A percentile compares a stretch with the other conserved stretches of the same genome.
Evolutionary conservation across 257 asterid genomes (phyloP).

Genomic region (Solanum peruvianum): DNA sequence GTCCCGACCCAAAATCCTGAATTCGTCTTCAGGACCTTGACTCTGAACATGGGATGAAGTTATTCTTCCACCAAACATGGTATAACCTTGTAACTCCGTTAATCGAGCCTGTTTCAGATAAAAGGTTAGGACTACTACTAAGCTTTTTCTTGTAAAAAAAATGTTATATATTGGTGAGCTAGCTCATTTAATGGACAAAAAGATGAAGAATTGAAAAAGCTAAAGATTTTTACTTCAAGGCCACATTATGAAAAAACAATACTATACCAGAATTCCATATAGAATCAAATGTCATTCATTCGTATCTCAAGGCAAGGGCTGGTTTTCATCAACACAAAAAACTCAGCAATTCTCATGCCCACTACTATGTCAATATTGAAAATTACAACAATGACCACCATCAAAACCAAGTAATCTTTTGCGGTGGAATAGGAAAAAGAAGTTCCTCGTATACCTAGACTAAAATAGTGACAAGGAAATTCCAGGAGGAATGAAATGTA

Average conservation of each 20-base stretch:
- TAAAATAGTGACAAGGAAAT: not conserved
- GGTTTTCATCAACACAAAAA: not conserved
- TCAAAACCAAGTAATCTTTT: not conserved
- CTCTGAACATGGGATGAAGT: not conserved
- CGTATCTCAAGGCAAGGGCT: conserved; percentile 1
- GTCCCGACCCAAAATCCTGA: not conserved
- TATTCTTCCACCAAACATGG: not conserved
- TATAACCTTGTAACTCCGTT: not conserved
- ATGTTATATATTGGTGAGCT: not conserved
- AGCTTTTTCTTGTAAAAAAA: not conserved
- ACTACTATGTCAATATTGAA: not conserved
- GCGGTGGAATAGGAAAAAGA: not conserved
- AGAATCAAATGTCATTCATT: not conserved
- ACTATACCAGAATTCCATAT: not conserved
- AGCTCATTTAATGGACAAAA: not conserved
- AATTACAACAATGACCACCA: not conserved
- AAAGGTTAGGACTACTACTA: not conserved
- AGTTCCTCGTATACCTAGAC: not conserved
- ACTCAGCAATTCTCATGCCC: conserved; percentile 1
- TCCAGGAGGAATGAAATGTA: not conserved
- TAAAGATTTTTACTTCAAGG: not conserved
- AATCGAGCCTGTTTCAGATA: not conserved
- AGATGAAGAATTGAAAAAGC: not conserved
- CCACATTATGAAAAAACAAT: not conserved
- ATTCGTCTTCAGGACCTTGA: not conserved